These are phyloP conservation scores for Kodamaea plutei DNA, from an alignment of 1,139 yeast species.

Conservation along the genomic window DNA sequence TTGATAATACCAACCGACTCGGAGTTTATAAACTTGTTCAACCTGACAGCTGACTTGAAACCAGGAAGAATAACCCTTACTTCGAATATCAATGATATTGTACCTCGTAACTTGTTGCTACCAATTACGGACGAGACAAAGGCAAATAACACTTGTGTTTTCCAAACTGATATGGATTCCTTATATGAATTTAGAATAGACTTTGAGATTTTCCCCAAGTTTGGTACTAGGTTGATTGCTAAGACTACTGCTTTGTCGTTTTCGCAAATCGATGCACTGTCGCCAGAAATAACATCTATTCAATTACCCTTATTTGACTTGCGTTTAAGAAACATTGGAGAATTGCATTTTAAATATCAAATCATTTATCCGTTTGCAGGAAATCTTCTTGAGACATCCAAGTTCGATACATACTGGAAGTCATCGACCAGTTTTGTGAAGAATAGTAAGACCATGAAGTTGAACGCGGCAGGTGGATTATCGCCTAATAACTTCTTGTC, in stretches of 20 bases:
- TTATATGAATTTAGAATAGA: conserved; percentile 66
- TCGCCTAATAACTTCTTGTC: conserved; percentile 42
- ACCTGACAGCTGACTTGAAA: conserved; percentile 40
- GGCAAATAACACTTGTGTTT: conserved; percentile 53
- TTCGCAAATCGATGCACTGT: conserved; percentile 45
- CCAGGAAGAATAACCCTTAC: conserved; percentile 70
- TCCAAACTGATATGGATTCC: conserved; percentile 80
- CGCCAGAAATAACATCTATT: conserved; percentile 44
- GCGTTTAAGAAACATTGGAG: conserved; percentile 79
- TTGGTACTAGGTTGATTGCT: conserved; percentile 89
- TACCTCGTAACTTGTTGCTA: conserved; percentile 78
- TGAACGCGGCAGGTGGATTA: conserved; percentile 39
- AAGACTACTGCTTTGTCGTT: conserved; percentile 73
- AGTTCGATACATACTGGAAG: conserved; percentile 96
- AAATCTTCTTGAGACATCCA: conserved; percentile 78
- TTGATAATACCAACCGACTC: conserved; percentile 57
- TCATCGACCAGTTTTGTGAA: conserved; percentile 55
- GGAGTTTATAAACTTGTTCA: conserved; percentile 52
- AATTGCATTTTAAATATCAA: conserved; percentile 70
- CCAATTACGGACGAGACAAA: conserved; percentile 75
- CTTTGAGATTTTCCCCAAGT: conserved; percentile 89
- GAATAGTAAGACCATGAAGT: conserved; percentile 26
- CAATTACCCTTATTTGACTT: conserved; percentile 79
- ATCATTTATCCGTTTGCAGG: conserved; percentile 90
- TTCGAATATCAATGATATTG: conserved; percentile 63